phyloP scores from a whole-genome alignment of 2,329 filamentous ascomycete genomes.

The Colletotrichum tofieldiae region DNA sequence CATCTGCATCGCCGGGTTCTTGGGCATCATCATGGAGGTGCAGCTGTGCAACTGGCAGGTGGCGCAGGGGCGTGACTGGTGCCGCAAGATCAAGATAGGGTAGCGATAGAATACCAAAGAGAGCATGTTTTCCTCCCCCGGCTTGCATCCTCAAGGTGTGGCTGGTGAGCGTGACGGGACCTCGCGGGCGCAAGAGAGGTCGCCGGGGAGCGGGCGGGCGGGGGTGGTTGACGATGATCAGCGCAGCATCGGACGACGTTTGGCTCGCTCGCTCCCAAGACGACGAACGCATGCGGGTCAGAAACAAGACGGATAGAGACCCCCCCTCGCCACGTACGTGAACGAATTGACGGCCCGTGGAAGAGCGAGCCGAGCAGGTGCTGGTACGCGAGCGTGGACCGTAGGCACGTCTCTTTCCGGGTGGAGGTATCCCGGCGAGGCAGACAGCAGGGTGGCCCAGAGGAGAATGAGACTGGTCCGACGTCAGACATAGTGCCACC shows the following conservation, averaged over 20 bases:
- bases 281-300: too few relatives aligned
- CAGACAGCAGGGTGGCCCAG: neutral
- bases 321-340: neutral
- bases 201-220: neutral
- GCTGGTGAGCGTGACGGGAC: neutral
- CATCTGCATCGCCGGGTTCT: constrained; percentile 88
- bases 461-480: constrained; percentile 24
- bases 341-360: neutral
- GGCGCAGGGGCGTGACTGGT: constrained; percentile 82
- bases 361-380: neutral
- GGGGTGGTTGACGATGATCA: neutral
- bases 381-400: neutral
- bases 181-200: neutral
- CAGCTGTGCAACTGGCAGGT: constrained; percentile 90
- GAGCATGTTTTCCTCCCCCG: neutral
- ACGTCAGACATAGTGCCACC: constrained; percentile 30
- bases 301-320: neutral
- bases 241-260: constrained; percentile 11
- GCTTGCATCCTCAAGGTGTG: neutral
- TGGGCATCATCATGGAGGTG: constrained; percentile 88
- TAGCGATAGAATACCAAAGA: constrained; percentile 41
- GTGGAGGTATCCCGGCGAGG: neutral
- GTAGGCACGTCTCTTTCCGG: neutral
- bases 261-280: neutral
- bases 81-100: constrained; percentile 67